These are phyloP conservation scores for Rutstroemia sp. DNA, from an alignment of 2,329 filamentous ascomycete genomes.

Conservation along the genomic window DNA sequence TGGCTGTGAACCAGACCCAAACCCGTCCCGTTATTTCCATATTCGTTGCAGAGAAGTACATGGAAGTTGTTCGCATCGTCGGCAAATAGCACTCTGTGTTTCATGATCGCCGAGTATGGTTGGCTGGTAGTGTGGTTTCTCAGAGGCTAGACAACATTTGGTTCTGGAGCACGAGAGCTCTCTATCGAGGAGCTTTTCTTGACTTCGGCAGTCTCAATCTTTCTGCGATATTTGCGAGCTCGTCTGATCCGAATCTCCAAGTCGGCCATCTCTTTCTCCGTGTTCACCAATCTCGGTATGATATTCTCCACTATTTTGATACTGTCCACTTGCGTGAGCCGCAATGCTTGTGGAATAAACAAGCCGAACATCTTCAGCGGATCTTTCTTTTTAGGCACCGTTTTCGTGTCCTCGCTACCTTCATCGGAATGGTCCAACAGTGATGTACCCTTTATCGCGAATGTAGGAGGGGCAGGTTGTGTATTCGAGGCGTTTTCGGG, in stretches of 20 bases:
- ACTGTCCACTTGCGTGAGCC: conserved; percentile 53
- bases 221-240: conserved; percentile 33
- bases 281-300: conserved; percentile 48
- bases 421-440: neutral
- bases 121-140: neutral
- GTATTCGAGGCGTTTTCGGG: conserved; percentile 7
- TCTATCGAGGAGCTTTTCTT: neutral
- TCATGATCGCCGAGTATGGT: neutral
- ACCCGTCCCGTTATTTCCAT: conserved; percentile 3
- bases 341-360: conserved; percentile 40
- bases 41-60: neutral
- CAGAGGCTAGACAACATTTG: neutral
- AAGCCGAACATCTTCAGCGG: conserved; percentile 53
- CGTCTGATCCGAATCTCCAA: conserved; percentile 64
- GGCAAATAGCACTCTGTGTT: neutral
- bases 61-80: neutral
- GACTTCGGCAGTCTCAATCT: neutral
- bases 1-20: neutral
- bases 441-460: neutral
- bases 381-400: conserved; percentile 31
- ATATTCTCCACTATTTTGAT: conserved; percentile 47
- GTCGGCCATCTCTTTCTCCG: conserved; percentile 54
- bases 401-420: conserved; percentile 2
- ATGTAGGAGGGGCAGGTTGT: conserved; percentile 26
- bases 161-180: neutral